Evolutionary conservation across 768 basidiomycete species (phyloP), one percentile per base, ranked within the genome.

Genomic region (Tulasnella sp.): DNA sequence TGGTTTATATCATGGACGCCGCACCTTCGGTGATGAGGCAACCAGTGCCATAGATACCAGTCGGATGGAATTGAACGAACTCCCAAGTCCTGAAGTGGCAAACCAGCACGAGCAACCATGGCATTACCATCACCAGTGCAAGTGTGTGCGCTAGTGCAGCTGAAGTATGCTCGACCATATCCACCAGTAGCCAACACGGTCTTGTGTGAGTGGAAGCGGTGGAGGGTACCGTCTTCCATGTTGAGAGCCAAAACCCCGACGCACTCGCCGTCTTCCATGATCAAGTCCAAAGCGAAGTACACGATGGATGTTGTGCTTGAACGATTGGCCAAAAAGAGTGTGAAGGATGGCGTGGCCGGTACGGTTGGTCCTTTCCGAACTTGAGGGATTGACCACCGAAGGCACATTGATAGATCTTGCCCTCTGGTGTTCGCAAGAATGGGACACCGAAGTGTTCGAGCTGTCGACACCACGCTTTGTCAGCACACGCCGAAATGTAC

Each of bases 251-350:
- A 93, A 72, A 99, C 97, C 85, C 97, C 97, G 76, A 99, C 96
- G 86, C 97, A 99, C 85, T 98, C 95, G 80, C 96, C 97, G 79
- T 93, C 95, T 83, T 99, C 88, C 97, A 99, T 99, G 83, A 99
- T 94, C 77, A 99, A 86, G 83, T 99, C 97, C 76, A 97, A 89
- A 25, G 97, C 97, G 83, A 99, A 99, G 85, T 97, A 99, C 84
- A 99, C 97, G 84, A 99, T 99, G 87, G 99, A 99, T 99, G 87
- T 99, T 91, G 87, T 99, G 97, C 77, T 95, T 92, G 78, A 99
- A 89, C 77, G 97, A 99, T 86, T 99, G 97, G 80, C 97, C 97
- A 81, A 99, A 99, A 75, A 99, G 93, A 11, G 97, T 98, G 87
- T 99, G 97, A 64, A 99, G 90, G 82, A 99, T 90, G 29, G 97